These are phyloP conservation scores for Lenwebbia sp. DNA, from an alignment of 345 rosid genomes.

Conservation along the genomic window DNA sequence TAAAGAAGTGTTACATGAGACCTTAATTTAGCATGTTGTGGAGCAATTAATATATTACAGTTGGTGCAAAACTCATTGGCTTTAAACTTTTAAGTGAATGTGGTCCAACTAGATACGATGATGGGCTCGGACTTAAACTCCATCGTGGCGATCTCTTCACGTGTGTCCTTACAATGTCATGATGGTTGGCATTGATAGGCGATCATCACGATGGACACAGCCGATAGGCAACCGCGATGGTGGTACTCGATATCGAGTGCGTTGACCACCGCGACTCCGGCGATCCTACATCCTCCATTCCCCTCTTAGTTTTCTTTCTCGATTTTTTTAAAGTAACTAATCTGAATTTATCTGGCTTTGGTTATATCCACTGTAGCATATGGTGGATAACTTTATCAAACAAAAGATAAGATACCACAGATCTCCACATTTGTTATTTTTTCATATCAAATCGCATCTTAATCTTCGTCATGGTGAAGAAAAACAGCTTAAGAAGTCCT, in stretches of 20 bases:
- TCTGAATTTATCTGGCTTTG: not conserved
- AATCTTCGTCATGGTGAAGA: not conserved
- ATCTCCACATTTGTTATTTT: not conserved
- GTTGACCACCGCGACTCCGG: not conserved
- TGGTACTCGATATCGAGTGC: not conserved
- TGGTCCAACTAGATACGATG: not conserved
- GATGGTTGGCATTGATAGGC: too few species aligned
- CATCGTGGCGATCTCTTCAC: not conserved
- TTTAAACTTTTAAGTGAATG: not conserved
- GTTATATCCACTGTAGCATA: not conserved
- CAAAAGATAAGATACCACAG: not conserved
- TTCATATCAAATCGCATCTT: not conserved
- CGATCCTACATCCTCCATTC: not conserved
- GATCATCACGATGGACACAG: not conserved
- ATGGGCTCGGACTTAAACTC: not conserved
- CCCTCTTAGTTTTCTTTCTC: not conserved
- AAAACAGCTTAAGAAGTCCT: not conserved
- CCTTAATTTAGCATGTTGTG: not conserved
- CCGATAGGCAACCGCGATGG: not conserved
- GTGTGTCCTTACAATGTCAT: not conserved
- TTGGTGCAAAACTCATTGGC: accelerated
- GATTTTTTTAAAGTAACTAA: not conserved
- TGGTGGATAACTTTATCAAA: not conserved
- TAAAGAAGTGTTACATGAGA: accelerated
- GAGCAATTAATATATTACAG: not conserved